Evolutionary conservation across 768 basidiomycete genomes (phyloP).

Genomic region (Collybia nuda): DNA sequence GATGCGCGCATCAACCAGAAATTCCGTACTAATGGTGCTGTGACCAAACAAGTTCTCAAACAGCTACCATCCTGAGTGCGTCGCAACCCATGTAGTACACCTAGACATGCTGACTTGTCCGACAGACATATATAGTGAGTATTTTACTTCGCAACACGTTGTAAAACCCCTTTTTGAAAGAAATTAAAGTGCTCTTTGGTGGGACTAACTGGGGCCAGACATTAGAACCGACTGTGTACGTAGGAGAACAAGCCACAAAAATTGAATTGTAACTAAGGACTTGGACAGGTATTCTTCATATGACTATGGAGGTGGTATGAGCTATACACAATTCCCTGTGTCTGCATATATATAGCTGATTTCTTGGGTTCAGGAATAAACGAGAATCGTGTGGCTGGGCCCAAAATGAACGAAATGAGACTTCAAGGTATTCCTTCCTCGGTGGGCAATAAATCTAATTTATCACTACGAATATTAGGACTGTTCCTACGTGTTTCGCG

Average conservation of each 20-base stretch:
- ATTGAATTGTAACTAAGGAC: too few relatives aligned
- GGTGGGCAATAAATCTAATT: background rate
- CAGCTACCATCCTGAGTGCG: constrained; percentile 51
- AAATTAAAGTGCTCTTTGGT: constrained; percentile 49
- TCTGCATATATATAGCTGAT: background rate
- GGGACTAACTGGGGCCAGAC: constrained; percentile 68
- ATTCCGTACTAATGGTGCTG: too few relatives aligned
- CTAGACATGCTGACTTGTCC: constrained; percentile 12
- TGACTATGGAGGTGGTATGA: constrained; percentile 54
- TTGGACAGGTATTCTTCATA: constrained; percentile 46
- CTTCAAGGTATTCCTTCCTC: constrained; percentile 35
- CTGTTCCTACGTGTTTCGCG: constrained; percentile 52
- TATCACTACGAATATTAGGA: constrained; percentile 22
- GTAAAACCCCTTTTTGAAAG: background rate
- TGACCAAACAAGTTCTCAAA: constrained; percentile 33
- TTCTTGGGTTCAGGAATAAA: constrained; percentile 39
- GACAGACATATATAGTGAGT: constrained; percentile 47
- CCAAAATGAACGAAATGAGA: constrained; percentile 55
- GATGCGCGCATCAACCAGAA: constrained; percentile 6
- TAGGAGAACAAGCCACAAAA: background rate
- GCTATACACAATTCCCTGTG: background rate
- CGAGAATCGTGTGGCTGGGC: constrained; percentile 45
- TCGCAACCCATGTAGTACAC: constrained; percentile 8
- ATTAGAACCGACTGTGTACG: constrained; percentile 50
- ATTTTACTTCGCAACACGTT: background rate